Base-by-base conservation (phyloP, 2,329 filamentous ascomycete species). In the Claviceps sp. region DNA sequence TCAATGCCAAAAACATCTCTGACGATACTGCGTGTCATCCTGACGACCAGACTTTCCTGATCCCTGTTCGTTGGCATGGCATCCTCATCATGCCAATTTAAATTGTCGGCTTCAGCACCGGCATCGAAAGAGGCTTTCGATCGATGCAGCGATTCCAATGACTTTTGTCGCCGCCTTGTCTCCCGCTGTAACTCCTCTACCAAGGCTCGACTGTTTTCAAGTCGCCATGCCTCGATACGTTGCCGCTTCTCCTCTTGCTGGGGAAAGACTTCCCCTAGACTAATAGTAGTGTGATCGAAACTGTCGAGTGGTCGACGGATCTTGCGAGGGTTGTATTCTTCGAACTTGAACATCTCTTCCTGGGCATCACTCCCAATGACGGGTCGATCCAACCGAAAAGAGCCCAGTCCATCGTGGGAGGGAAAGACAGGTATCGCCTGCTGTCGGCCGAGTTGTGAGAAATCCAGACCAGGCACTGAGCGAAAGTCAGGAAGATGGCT, bases 1-100 rank as follows among this genome's bases (percentile, higher is more conserved):
- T 97, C 90, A 52, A 98, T 86, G 8, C 91, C 91, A 64, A 97
- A 86, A 44, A 98, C 71, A 63, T 96, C 89, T 50, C 83, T 81
- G 59, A 98, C 89, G 30, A 97, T 85, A 60, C 84, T 88, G 53
- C 86, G 81, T 2, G 91, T 95, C 48, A 97, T 80, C 11, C 85
- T 79, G 55, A 83, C 82, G 81, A 89, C 88, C 58, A 94, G 78
- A 1, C 85, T 83, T 57, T 89, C 82, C 43, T 75, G 72, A 34
- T 80, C 74, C 4, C 72, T 68, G 45, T 71, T 68, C 1, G 67
- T 65, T 5, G 72, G 66, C 13, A 68, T 62, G 1, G 67, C 65
- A 38, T 73, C 70, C 52, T 79, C 74, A 30, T 78, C 76, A 51
- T 82, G 74, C 70, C 74, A 76, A 30, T 77, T 73, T 59, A 70